Evolutionary conservation across 176 grass and related monocot species (phyloP).

Genomic region (Oryza meridionalis): DNA sequence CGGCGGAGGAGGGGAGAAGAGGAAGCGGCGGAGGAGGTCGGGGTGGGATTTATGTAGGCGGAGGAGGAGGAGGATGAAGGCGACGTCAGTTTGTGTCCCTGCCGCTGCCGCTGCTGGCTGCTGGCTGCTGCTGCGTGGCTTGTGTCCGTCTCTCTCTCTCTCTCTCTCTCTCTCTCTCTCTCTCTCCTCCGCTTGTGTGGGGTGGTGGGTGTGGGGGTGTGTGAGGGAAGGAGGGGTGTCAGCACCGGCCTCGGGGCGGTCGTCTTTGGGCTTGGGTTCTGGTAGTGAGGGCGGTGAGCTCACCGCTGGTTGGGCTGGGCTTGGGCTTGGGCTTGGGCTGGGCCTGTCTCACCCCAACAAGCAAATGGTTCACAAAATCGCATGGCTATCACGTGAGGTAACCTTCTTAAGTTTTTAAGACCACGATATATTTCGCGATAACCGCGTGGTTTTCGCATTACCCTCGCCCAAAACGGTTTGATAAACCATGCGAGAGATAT

Average conservation of each 20-base stretch:
- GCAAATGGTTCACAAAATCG: background rate
- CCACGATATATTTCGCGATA: no score
- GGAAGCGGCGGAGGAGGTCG: background rate
- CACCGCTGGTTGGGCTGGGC: background rate
- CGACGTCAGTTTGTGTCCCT: constrained; percentile 43
- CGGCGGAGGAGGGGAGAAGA: background rate
- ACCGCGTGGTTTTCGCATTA: no score
- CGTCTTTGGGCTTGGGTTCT: background rate
- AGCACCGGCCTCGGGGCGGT: constrained; percentile 1
- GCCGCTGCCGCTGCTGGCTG: background rate
- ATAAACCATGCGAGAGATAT: background rate
- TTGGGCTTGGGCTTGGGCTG: background rate
- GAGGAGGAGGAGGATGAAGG: background rate
- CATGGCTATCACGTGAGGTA: no score
- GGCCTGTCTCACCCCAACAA: constrained; percentile 19
- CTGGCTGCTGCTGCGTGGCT: background rate
- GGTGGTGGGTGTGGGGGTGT: background rate
- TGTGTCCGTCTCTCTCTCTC: background rate
- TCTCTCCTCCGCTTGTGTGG: background rate
- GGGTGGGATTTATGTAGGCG: constrained; percentile 22
- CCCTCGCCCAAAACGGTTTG: no score
- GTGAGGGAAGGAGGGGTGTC: background rate
- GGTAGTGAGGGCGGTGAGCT: constrained; percentile 9
- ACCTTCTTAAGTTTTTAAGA: no score
- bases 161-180: background rate